Percentiles rank a stretch among this genome's conserved stretches.
Evolutionary conservation across 2,329 filamentous ascomycete species (phyloP).

Genomic region (Mariannaea sp.): DNA sequence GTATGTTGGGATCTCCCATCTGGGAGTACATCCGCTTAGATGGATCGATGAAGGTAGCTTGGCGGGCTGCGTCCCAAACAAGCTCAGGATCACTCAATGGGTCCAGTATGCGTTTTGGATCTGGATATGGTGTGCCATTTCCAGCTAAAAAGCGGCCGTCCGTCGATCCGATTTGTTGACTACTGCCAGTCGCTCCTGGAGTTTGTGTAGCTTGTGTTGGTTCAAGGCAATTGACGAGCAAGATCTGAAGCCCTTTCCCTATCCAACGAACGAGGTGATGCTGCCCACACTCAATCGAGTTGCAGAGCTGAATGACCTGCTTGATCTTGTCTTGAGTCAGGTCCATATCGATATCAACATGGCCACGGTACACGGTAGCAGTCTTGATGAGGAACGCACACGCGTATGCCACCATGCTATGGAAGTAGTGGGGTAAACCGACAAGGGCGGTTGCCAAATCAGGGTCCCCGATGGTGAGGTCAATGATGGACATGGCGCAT

Average conservation of each 20-base stretch:
- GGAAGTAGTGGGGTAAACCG: neutral
- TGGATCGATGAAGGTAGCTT: too few relatives aligned
- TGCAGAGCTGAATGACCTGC: neutral
- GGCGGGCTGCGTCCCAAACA: too few relatives aligned
- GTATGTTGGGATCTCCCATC: too few relatives aligned
- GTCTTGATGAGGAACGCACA: neutral
- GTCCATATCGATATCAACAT: neutral
- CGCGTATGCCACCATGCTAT: neutral
- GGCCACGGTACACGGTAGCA: neutral
- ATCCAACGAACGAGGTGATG: neutral
- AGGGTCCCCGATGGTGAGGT: neutral
- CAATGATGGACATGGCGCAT: neutral
- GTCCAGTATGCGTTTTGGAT: too few relatives aligned
- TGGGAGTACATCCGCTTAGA: too few relatives aligned
- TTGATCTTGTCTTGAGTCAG: neutral
- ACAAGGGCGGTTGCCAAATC: neutral
- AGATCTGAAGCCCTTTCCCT: neutral
- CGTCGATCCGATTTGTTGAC: too few relatives aligned
- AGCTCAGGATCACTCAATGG: too few relatives aligned
- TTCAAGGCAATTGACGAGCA: neutral
- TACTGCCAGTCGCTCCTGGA: too few relatives aligned
- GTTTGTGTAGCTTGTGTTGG: too few relatives aligned
- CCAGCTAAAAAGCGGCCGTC: too few relatives aligned
- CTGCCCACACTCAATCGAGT: neutral
- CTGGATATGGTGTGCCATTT: too few relatives aligned